Percentiles rank a stretch among this genome's conserved stretches.
These are phyloP conservation scores for Centrapalus pauciflorus DNA, from an alignment of 129 eudicot genomes.

Conservation along the genomic window DNA sequence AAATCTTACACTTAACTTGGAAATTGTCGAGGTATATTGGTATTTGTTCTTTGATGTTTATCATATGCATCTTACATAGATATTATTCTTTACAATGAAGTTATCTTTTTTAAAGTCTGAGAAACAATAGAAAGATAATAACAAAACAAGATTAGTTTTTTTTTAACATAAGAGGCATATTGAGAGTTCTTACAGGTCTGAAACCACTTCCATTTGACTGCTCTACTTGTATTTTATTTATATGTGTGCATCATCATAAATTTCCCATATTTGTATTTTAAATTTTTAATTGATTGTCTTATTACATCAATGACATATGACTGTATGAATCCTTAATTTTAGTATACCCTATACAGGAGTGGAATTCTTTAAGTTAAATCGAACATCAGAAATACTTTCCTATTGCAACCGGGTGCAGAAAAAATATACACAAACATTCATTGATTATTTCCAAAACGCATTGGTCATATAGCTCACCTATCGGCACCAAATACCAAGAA, in stretches of 20 bases:
- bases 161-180: too few species aligned
- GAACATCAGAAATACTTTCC: too few species aligned
- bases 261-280: not conserved
- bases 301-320: not conserved
- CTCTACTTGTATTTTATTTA: not conserved
- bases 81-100: not conserved
- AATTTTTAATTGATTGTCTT: not conserved
- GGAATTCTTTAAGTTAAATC: too few species aligned
- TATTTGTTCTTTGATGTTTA: not conserved
- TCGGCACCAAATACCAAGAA: too few species aligned
- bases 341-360: too few species aligned
- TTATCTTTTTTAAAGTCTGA: not conserved
- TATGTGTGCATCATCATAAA: too few species aligned
- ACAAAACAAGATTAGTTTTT: not conserved
- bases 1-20: conserved; percentile 6
- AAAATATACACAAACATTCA: too few species aligned
- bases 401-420: too few species aligned
- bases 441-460: too few species aligned
- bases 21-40: conserved; percentile 8
- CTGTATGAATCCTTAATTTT: not conserved
- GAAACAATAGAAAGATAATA: not conserved
- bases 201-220: too few species aligned
- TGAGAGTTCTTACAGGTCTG: too few species aligned
- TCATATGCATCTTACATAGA: not conserved
- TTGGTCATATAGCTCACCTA: too few species aligned